A percentile compares a stretch with the other conserved stretches of the same genome.
Evolutionary conservation across 192 early-diverging fungal genomes (phyloP).

Genomic region (Podochytrium sp.): DNA sequence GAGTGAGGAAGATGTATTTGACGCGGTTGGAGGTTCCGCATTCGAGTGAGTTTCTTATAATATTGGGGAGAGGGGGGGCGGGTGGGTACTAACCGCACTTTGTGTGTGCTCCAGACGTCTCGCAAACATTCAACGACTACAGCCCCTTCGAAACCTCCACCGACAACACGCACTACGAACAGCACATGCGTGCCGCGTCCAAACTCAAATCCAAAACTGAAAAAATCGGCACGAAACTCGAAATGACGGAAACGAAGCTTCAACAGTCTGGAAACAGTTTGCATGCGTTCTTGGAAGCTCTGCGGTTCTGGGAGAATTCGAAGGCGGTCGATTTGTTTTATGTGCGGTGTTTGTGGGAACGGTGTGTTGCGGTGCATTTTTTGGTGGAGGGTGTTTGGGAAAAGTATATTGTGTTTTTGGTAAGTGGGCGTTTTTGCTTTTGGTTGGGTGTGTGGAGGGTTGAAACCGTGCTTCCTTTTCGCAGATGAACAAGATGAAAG

Average conservation of each 20-base stretch:
- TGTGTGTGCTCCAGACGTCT: conserved; percentile 44
- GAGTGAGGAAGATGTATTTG: conserved; percentile 36
- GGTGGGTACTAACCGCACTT: too few relatives aligned
- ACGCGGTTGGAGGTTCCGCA: conserved; percentile 49
- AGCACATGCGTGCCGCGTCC: conserved; percentile 52
- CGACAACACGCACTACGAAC: conserved; percentile 60
- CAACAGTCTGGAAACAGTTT: conserved; percentile 33
- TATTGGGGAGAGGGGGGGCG: too few relatives aligned
- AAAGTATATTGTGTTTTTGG: conserved; percentile 64
- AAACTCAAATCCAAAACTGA: conserved; percentile 48
- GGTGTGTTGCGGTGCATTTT: conserved; percentile 66
- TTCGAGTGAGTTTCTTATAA: conserved; percentile 44
- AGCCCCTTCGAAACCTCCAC: conserved; percentile 66
- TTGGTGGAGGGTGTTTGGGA: conserved; percentile 68
- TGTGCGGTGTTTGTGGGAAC: conserved; percentile 65
- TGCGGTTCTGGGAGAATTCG: conserved; percentile 53
- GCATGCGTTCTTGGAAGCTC: conserved; percentile 57
- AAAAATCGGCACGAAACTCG: conserved; percentile 43
- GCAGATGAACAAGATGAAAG: conserved; percentile 45
- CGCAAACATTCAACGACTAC: conserved; percentile 64
- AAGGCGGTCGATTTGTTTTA: conserved; percentile 32
- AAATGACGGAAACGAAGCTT: conserved; percentile 57
- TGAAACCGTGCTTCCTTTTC: not conserved
- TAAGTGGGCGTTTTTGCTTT: conserved; percentile 25
- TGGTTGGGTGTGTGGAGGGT: not conserved